Conservation (phyloP, 345 rosid species). For the Syzygium grande region DNA sequence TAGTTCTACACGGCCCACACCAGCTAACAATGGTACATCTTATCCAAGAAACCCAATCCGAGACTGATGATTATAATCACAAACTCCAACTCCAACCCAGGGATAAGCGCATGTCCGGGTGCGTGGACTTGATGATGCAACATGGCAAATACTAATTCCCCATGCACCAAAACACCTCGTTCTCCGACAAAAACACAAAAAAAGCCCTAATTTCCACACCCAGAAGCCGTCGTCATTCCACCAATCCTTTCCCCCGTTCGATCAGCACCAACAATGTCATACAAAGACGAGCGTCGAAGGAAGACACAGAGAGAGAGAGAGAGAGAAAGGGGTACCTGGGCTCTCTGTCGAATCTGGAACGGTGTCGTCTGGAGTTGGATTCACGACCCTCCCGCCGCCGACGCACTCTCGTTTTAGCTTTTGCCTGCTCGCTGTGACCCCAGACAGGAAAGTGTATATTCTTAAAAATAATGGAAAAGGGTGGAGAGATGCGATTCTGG, state of each 20-base stretch:
- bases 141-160: too few species aligned
- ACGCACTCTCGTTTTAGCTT: slow-evolving; percentile 21
- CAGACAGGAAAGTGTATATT: background rate
- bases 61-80: background rate
- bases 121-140: too few species aligned
- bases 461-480: background rate
- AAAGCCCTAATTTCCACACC: background rate
- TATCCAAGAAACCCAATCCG: background rate
- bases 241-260: background rate
- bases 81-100: background rate
- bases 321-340: slow-evolving; percentile 30
- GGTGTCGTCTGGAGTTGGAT: slow-evolving; percentile 40
- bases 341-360: slow-evolving; percentile 45
- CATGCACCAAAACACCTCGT: background rate
- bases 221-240: background rate
- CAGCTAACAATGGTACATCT: background rate
- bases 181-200: background rate
- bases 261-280: background rate
- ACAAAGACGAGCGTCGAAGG: background rate
- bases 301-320: background rate
- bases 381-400: slow-evolving; percentile 41
- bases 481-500: too few species aligned
- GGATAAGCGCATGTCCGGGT: background rate
- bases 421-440: background rate
- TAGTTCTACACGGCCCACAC: too few species aligned